phyloP scores from a whole-genome alignment of 352 stramenopile genomes.

The Pythium dissotocum region DNA sequence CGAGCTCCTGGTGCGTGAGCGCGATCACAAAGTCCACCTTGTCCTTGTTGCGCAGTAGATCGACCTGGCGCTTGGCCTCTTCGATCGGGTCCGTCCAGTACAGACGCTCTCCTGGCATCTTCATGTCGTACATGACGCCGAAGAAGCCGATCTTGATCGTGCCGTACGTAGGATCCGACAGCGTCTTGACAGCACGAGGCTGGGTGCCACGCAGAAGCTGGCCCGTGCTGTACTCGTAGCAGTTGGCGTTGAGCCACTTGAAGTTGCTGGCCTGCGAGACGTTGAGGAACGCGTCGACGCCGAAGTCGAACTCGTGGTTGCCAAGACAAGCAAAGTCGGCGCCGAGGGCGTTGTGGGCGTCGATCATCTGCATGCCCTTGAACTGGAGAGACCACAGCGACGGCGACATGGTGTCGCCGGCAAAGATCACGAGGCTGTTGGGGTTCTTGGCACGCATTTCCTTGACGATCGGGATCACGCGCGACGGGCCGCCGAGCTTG shows the following conservation, averaged over 20 bases:
- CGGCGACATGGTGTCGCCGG: slow-evolving; percentile 75
- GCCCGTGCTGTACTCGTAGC: slow-evolving; percentile 47
- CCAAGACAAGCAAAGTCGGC: slow-evolving; percentile 70
- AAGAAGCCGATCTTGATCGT: slow-evolving; percentile 64
- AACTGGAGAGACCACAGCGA: slow-evolving; percentile 82
- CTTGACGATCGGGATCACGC: slow-evolving; percentile 62
- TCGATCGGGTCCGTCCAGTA: slow-evolving; percentile 69
- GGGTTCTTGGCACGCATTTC: slow-evolving; percentile 54
- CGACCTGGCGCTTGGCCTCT: slow-evolving; percentile 50
- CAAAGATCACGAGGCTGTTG: slow-evolving; percentile 77
- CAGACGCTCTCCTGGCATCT: slow-evolving; percentile 57
- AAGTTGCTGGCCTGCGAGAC: slow-evolving; percentile 58
- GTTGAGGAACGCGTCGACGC: slow-evolving; percentile 73
- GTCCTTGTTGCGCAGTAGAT: slow-evolving; percentile 19
- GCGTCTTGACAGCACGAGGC: slow-evolving; percentile 48
- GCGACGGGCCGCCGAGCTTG: slow-evolving; percentile 69
- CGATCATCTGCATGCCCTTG: slow-evolving; percentile 77
- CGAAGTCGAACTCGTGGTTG: slow-evolving; percentile 84
- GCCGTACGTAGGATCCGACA: slow-evolving; percentile 41
- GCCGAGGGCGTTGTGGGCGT: slow-evolving; percentile 72
- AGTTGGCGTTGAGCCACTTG: slow-evolving; percentile 76
- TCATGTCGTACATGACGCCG: slow-evolving; percentile 81
- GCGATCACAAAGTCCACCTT: slow-evolving; percentile 75
- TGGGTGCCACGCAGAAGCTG: slow-evolving; percentile 55
- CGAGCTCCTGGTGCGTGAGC: slow-evolving; percentile 65